phyloP scores from a whole-genome alignment of 2,329 filamentous ascomycete species.

The Fusarium pininemorale region DNA sequence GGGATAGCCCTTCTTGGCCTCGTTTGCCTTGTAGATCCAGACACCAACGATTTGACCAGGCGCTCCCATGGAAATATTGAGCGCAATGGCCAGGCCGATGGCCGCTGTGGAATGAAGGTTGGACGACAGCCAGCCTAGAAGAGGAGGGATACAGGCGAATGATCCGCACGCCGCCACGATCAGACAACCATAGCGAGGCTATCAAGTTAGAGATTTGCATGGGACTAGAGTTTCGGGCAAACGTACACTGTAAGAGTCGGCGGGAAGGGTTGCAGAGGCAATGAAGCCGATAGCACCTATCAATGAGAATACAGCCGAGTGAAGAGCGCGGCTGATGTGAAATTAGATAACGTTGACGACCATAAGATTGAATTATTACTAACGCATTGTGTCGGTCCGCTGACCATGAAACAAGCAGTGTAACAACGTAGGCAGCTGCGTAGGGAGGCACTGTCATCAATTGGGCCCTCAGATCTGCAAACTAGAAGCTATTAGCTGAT shows the following conservation, averaged over 20 bases:
- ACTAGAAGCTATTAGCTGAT: not conserved
- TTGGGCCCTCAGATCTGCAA: slow-evolving; percentile 59
- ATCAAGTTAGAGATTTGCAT: not conserved
- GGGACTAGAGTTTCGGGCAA: fast-evolving
- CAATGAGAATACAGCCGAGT: slow-evolving; percentile 51
- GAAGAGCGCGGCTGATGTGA: slow-evolving; percentile 45
- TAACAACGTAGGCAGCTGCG: slow-evolving; percentile 60
- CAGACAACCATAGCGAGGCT: slow-evolving; percentile 69
- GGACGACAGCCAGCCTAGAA: slow-evolving; percentile 72
- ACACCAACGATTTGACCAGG: slow-evolving; percentile 75
- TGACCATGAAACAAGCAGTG: slow-evolving; percentile 59
- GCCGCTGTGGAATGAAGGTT: slow-evolving; percentile 71
- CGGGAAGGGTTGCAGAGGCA: slow-evolving; percentile 67
- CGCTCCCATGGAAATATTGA: slow-evolving; percentile 71
- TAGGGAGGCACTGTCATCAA: slow-evolving; percentile 71
- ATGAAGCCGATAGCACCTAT: slow-evolving; percentile 63
- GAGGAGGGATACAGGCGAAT: slow-evolving; percentile 72
- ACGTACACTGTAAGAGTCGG: slow-evolving; percentile 57
- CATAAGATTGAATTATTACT: not conserved
- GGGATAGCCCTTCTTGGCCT: slow-evolving; percentile 68
- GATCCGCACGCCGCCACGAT: slow-evolving; percentile 71
- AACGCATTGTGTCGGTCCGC: slow-evolving; percentile 65
- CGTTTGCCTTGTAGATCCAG: slow-evolving; percentile 74
- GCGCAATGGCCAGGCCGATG: slow-evolving; percentile 70
- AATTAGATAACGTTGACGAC: not conserved